Evolutionary conservation across 352 stramenopile genomes (phyloP).

Genomic region (Halophytophthora batemanensis): DNA sequence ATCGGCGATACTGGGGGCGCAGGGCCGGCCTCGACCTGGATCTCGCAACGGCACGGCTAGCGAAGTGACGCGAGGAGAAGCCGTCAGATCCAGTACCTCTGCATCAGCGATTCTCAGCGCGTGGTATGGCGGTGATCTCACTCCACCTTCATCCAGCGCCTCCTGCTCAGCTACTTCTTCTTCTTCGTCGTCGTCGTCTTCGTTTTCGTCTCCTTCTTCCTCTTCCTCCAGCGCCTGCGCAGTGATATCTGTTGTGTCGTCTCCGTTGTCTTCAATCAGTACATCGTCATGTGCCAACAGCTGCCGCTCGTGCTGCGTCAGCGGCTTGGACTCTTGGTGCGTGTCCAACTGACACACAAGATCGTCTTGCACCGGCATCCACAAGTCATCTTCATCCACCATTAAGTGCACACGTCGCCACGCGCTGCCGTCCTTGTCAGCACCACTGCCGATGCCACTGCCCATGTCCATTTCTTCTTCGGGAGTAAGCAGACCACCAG

Average conservation of each 20-base stretch:
- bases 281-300: conserved; percentile 11
- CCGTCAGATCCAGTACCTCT: background rate
- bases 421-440: background rate
- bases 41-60: conserved; percentile 8
- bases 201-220: conserved; percentile 2
- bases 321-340: conserved; percentile 12
- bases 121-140: conserved; percentile 1
- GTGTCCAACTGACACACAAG: conserved; percentile 12
- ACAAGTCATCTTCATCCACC: conserved; percentile 11
- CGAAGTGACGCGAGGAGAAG: conserved; percentile 1
- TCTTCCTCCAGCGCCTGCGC: background rate
- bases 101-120: background rate
- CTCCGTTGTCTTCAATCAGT: background rate
- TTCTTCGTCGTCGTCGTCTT: background rate
- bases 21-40: background rate
- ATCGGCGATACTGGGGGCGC: no score
- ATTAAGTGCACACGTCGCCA: background rate
- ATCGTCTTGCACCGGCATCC: conserved; percentile 19
- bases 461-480: background rate
- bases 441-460: conserved; percentile 2
- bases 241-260: background rate
- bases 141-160: background rate
- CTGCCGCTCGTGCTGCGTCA: conserved; percentile 9
- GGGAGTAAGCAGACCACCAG: background rate
- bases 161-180: background rate